Conservation (phyloP, 1,284 basidiomycete species). For the Ganoderma sp. region DNA sequence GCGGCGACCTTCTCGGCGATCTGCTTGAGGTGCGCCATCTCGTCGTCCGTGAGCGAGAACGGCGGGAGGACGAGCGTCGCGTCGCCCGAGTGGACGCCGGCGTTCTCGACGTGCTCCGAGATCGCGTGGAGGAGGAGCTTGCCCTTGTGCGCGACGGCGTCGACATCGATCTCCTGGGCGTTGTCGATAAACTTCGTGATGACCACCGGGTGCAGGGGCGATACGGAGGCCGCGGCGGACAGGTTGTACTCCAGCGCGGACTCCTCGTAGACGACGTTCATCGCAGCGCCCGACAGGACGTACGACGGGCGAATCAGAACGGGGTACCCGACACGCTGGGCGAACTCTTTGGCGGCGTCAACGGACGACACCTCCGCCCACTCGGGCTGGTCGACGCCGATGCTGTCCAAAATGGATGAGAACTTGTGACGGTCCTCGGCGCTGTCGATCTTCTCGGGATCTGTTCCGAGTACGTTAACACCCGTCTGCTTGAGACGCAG, state of each 20-base stretch:
- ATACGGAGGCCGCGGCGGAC: conserved; percentile 93
- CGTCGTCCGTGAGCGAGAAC: conserved; percentile 77
- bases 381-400: conserved; percentile 96
- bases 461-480: conserved; percentile 95
- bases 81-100: conserved; percentile 98
- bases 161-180: conserved; percentile 98
- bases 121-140: conserved; percentile 95
- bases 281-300: conserved; percentile 97
- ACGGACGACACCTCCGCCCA: conserved; percentile 94
- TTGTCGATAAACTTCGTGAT: conserved; percentile 99
- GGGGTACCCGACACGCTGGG: conserved; percentile 89
- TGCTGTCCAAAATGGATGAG: conserved; percentile 92
- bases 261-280: conserved; percentile 99
- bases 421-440: conserved; percentile 99
- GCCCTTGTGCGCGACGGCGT: conserved; percentile 95
- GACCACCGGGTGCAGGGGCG: conserved; percentile 96
- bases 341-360: conserved; percentile 92
- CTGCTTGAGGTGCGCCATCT: conserved; percentile 88
- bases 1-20: conserved; percentile 95
- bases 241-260: conserved; percentile 89
- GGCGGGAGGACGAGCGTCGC: conserved; percentile 99
- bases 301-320: conserved; percentile 97
- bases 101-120: conserved; percentile 99
- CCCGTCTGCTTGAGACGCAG: conserved; percentile 90
- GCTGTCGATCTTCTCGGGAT: conserved; percentile 93